Base-by-base conservation (phyloP, 208 protist genomes). In the Crithidia brevicula region DNA sequence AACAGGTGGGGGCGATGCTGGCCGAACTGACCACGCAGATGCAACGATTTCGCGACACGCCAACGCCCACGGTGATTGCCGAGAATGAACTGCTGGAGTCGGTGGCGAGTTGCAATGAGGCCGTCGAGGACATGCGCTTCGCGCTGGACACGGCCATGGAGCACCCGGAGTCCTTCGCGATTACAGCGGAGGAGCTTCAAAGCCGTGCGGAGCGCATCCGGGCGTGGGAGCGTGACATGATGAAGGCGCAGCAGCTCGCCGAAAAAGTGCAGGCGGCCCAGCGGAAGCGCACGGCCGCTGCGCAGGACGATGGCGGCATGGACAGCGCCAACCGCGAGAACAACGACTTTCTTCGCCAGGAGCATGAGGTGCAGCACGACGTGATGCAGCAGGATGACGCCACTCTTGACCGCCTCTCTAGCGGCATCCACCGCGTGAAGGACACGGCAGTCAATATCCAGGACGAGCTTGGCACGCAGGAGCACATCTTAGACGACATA, bases 401-500 rank as follows among this genome's bases (percentile, higher is more conserved):
- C 27, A 90, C 86, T 22, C 52, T 95, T 25, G 89, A 95, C 49
- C 81, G 86, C 1, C 77, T 95, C 25, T 76, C 77, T 1, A 77
- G 75, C 16, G 89, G 89, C 50, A 77, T 95, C 47, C 79, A 86
- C 25, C 82, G 86, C 23, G 79, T 91, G 42, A 74, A 77, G 60
- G 85, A 89, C 20, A 95, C 85, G 6, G 85, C 89, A 0, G 68
- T 84, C 25, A 83, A 85, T 63, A 90, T 95, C 25, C 67, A 82
- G 23, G 85, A 95, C 46, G 89, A 95, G 66, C 74, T 95, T 56
- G 81, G 79, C n/a, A 89, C 82, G n/a, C 89, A 95, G 67, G 84
- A 91, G 45, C 72, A 88, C 67, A 83, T 93, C 15, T 43, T 95
- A 10, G 74, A 91, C 57, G 85, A 91, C 58, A 85, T 95, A 50